Percentiles rank a stretch among this genome's conserved stretches.
Evolutionary conservation across 2,329 filamentous ascomycete species (phyloP).

Genomic region (Sordariomycetes sp.): DNA sequence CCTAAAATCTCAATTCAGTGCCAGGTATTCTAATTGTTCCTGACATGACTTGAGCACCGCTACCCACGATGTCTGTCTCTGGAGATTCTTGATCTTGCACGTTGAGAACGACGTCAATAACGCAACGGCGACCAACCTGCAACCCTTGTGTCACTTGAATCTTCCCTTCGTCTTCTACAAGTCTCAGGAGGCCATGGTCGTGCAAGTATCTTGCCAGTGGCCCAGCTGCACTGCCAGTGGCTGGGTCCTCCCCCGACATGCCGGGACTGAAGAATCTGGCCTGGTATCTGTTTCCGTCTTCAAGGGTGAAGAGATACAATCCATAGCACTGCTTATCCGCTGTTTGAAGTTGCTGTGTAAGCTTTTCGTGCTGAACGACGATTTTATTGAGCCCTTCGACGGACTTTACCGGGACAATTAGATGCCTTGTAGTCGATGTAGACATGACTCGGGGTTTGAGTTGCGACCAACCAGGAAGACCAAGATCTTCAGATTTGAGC

Average conservation of each 20-base stretch:
- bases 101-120: too few species aligned
- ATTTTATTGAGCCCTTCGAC: constrained; percentile 5
- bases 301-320: constrained; percentile 7
- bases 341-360: constrained; percentile 7
- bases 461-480: neutral
- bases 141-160: too few species aligned
- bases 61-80: too few species aligned
- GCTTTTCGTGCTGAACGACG: constrained; percentile 5
- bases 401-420: constrained; percentile 8
- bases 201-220: constrained; percentile 9
- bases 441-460: constrained; percentile 9
- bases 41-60: too few species aligned
- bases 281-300: constrained; percentile 4
- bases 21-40: too few species aligned
- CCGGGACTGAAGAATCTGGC: constrained; percentile 13
- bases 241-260: constrained; percentile 12
- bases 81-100: too few species aligned
- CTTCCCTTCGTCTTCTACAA: too few species aligned
- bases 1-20: too few species aligned
- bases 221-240: constrained; percentile 12
- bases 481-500: constrained; percentile 4
- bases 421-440: constrained; percentile 9
- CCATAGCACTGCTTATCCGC: constrained; percentile 9
- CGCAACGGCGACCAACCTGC: too few species aligned
- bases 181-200: too few species aligned